phyloP scores from a whole-genome alignment of 2,329 filamentous ascomycete species.

The Phialophora tarda region DNA sequence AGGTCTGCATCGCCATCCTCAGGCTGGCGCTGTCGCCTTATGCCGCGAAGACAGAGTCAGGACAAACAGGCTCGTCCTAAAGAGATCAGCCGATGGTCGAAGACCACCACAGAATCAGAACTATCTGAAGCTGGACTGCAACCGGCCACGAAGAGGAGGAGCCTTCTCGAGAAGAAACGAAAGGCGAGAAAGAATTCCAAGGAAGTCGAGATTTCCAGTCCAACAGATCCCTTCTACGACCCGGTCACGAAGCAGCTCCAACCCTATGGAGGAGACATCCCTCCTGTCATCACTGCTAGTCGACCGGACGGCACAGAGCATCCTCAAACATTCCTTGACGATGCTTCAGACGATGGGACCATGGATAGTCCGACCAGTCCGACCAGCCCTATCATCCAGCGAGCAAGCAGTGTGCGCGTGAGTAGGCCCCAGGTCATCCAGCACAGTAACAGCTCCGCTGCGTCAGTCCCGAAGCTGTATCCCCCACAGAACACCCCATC shows the following conservation, averaged over 20 bases:
- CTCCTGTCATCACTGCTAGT: conserved; percentile 22
- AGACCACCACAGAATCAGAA: conserved; percentile 36
- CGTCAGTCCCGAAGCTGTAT: conserved; percentile 30
- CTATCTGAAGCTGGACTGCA: conserved; percentile 21
- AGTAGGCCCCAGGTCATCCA: conserved; percentile 35
- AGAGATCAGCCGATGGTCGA: conserved; percentile 35
- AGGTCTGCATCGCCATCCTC: conserved; percentile 16
- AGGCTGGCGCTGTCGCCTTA: conserved; percentile 24
- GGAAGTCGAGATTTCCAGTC: conserved; percentile 27
- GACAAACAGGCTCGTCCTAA: conserved; percentile 18
- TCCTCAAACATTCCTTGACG: conserved; percentile 2
- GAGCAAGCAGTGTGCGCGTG: conserved; percentile 40
- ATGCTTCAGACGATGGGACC: conserved; percentile 16
- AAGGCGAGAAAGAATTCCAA: conserved; percentile 26
- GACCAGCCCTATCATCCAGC: conserved; percentile 31
- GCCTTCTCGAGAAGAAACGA: conserved; percentile 27
- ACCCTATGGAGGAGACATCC: conserved; percentile 17
- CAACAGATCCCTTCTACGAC: conserved; percentile 32
- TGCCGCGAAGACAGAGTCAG: conserved; percentile 22
- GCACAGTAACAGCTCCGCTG: conserved; percentile 32
- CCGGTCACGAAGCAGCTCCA: conserved; percentile 25
- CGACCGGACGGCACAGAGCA: neutral
- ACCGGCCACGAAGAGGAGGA: conserved; percentile 16
- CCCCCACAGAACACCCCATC: conserved; percentile 13
- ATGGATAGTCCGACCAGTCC: conserved; percentile 24